phyloP scores from a whole-genome alignment of 2,329 filamentous ascomycete species.

The Septoria petroselini region DNA sequence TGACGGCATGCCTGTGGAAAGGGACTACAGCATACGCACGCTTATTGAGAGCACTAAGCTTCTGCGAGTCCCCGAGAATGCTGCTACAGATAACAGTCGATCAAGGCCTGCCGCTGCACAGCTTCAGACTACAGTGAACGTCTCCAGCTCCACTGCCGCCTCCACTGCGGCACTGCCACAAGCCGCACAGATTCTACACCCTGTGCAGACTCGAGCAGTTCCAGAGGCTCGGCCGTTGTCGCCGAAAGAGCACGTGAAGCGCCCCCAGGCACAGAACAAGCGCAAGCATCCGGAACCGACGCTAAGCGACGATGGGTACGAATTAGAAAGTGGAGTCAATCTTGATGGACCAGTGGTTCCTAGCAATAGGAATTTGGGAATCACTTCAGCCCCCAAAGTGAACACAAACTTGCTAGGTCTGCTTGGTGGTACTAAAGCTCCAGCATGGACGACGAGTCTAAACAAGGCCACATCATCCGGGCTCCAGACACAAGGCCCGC shows the following conservation, averaged over 20 bases:
- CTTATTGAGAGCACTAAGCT: constrained; percentile 27
- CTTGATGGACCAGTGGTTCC: constrained; percentile 25
- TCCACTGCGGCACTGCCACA: neutral
- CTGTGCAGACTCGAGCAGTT: neutral
- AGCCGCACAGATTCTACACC: neutral
- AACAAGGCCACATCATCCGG: too few relatives aligned
- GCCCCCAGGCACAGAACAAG: neutral
- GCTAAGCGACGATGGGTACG: constrained; percentile 28
- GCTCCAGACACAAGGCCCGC: too few relatives aligned
- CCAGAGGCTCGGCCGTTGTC: neutral
- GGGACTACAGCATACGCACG: constrained; percentile 18
- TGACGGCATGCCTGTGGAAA: constrained; percentile 25
- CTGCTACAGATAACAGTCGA: constrained; percentile 11
- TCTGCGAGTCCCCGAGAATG: constrained; percentile 17
- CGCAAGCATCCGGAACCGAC: constrained; percentile 22
- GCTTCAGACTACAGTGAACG: neutral
- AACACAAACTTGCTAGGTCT: neutral
- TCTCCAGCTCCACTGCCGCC: neutral
- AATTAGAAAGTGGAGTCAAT: constrained; percentile 31
- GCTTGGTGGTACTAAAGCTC: neutral
- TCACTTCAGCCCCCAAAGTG: too few relatives aligned
- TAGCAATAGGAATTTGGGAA: neutral
- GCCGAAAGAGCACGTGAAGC: neutral
- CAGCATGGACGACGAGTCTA: too few relatives aligned
- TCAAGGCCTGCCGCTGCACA: neutral